Conservation (phyloP, 768 basidiomycete species). For the Sporobolomyces pararoseus region DNA sequence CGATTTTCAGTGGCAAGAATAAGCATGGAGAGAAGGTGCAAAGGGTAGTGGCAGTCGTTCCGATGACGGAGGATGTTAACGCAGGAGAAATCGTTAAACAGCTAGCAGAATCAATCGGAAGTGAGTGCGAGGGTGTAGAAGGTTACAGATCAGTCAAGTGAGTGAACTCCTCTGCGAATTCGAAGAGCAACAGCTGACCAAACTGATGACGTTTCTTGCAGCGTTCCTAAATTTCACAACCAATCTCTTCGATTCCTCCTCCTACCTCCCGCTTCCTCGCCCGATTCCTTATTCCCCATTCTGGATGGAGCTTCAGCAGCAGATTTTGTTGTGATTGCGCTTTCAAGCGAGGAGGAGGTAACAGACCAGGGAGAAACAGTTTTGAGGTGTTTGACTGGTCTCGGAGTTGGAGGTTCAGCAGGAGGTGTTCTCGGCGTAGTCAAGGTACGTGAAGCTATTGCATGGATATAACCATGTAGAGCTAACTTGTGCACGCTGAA, state of each 20-base stretch:
- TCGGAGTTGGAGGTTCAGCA: constrained; percentile 80
- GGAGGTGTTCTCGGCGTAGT: constrained; percentile 58
- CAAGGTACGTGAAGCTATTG: constrained; percentile 1
- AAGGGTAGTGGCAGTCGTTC: constrained; percentile 80
- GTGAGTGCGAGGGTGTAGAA: constrained; percentile 53
- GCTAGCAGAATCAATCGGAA: constrained; percentile 62
- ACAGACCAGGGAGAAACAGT: constrained; percentile 79
- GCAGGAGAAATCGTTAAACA: constrained; percentile 57
- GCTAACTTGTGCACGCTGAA: neutral
- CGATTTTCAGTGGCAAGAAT: constrained; percentile 65
- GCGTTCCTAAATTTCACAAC: constrained; percentile 77
- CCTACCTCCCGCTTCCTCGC: constrained; percentile 51
- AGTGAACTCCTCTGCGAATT: neutral
- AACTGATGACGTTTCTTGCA: constrained; percentile 47
- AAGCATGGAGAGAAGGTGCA: constrained; percentile 64
- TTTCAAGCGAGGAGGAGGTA: constrained; percentile 80
- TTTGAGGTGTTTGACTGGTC: constrained; percentile 79
- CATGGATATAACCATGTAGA: neutral
- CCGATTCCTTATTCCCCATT: constrained; percentile 60
- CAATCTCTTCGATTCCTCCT: constrained; percentile 75
- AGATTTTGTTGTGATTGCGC: constrained; percentile 80
- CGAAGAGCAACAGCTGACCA: constrained; percentile 6
- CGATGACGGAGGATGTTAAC: constrained; percentile 67
- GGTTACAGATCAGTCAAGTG: constrained; percentile 32
- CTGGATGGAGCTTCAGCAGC: constrained; percentile 82